These are phyloP conservation scores for Eutrema yunnanense DNA, from an alignment of 345 rosid genomes.

Conservation along the genomic window DNA sequence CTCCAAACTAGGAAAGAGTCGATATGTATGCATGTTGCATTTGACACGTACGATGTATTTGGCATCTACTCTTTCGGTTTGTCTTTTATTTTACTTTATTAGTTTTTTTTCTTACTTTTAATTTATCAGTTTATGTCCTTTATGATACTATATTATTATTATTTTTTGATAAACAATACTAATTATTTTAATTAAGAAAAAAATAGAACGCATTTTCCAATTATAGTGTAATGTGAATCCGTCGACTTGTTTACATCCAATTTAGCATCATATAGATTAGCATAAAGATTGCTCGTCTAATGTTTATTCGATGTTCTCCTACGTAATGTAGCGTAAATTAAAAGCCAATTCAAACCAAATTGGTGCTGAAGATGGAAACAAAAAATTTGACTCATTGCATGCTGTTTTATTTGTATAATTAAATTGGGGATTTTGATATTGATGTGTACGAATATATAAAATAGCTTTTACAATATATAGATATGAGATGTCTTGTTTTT, in stretches of 20 bases:
- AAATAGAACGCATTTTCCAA: not conserved
- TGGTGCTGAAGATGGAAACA: not conserved
- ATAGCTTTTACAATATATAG: not conserved
- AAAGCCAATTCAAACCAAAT: not conserved
- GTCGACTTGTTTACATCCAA: not conserved
- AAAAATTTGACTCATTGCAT: not conserved
- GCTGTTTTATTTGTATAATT: not conserved
- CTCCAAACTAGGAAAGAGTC: no score
- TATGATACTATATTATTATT: not conserved
- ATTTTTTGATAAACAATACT: no score
- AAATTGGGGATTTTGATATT: not conserved
- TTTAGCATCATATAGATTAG: not conserved
- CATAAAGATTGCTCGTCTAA: not conserved
- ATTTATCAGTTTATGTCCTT: not conserved
- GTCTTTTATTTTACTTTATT: not conserved
- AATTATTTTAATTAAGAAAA: not conserved
- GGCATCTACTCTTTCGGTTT: constrained; percentile 12
- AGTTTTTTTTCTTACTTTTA: not conserved
- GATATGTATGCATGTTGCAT: no score
- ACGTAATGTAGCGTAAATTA: constrained; percentile 7
- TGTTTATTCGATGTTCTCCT: not conserved
- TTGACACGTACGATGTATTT: not conserved
- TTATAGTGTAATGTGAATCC: not conserved
- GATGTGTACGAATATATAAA: not conserved
- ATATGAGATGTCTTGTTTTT: not conserved